Conservation (phyloP, 2,329 filamentous ascomycete genomes). For the Xylariaceae sp. region DNA sequence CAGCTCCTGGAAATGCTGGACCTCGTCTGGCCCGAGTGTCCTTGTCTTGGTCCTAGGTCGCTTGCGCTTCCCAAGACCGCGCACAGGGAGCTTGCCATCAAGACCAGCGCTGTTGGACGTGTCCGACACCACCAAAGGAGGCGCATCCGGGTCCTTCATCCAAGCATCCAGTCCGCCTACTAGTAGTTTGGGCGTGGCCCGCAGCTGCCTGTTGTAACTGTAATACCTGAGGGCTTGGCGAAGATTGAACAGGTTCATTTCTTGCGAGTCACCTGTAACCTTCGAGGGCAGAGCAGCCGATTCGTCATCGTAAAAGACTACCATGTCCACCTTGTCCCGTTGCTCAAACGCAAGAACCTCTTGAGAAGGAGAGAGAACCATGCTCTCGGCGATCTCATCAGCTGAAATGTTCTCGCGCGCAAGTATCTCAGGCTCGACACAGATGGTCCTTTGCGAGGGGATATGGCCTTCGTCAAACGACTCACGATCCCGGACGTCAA, state of each 20-base stretch:
- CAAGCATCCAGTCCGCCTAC: slow-evolving; percentile 80
- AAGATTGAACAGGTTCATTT: slow-evolving; percentile 59
- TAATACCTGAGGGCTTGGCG: slow-evolving; percentile 76
- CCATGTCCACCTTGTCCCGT: slow-evolving; percentile 69
- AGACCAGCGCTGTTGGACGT: slow-evolving; percentile 9
- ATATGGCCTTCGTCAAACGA: slow-evolving; percentile 88
- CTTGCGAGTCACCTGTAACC: slow-evolving; percentile 30
- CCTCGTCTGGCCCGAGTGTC: slow-evolving; percentile 72
- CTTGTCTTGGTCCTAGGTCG: slow-evolving; percentile 45
- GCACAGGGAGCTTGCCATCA: slow-evolving; percentile 4
- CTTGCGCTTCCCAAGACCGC: slow-evolving; percentile 21
- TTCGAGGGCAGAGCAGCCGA: slow-evolving; percentile 42
- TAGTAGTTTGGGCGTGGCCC: slow-evolving; percentile 67
- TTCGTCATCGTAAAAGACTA: slow-evolving; percentile 83
- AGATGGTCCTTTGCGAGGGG: slow-evolving; percentile 74
- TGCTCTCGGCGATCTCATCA: slow-evolving; percentile 55
- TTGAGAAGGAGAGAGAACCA: slow-evolving; percentile 62
- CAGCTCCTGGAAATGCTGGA: slow-evolving; percentile 71
- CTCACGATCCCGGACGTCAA: slow-evolving; percentile 75
- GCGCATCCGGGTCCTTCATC: slow-evolving; percentile 70
- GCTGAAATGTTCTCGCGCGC: slow-evolving; percentile 60
- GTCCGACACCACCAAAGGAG: slow-evolving; percentile 45
- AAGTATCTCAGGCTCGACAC: slow-evolving; percentile 73
- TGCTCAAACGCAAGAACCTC: slow-evolving; percentile 69
- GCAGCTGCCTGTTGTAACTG: slow-evolving; percentile 70